phyloP scores from a whole-genome alignment of 2,329 filamentous ascomycete genomes.

The Monosporascus sp. region DNA sequence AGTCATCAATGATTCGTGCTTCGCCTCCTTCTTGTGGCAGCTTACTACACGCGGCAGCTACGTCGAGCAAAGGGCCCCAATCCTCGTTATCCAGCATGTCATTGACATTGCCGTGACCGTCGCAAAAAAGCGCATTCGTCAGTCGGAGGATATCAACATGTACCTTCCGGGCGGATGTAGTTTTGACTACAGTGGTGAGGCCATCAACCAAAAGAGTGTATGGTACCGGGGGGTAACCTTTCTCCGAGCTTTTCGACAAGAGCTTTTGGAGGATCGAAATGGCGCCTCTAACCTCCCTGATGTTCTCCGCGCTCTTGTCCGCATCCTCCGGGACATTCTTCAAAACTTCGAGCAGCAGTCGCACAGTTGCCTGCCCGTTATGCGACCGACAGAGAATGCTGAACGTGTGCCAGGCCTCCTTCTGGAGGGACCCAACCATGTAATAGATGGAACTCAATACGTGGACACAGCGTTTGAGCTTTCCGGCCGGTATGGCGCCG shows the following conservation, averaged over 20 bases:
- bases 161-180: constrained; percentile 40
- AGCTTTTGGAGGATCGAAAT: constrained; percentile 60
- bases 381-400: constrained; percentile 69
- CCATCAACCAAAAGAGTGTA: constrained; percentile 56
- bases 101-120: constrained; percentile 47
- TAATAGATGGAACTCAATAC: constrained; percentile 69
- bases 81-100: constrained; percentile 59
- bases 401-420: constrained; percentile 65
- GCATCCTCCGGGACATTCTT: constrained; percentile 42
- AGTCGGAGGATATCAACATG: constrained; percentile 44
- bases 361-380: constrained; percentile 64
- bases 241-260: constrained; percentile 53
- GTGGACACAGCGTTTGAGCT: constrained; percentile 62
- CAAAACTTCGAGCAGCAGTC: constrained; percentile 59
- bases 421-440: constrained; percentile 55
- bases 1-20: constrained; percentile 11
- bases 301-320: constrained; percentile 45
- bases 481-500: constrained; percentile 59
- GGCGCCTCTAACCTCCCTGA: constrained; percentile 57
- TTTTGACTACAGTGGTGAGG: constrained; percentile 44
- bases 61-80: constrained; percentile 57
- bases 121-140: constrained; percentile 52
- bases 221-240: constrained; percentile 56
- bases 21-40: background rate
- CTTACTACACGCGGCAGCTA: constrained; percentile 52